Conservation (phyloP, 2,329 filamentous ascomycete genomes). For the Talaromyces marneffei region DNA sequence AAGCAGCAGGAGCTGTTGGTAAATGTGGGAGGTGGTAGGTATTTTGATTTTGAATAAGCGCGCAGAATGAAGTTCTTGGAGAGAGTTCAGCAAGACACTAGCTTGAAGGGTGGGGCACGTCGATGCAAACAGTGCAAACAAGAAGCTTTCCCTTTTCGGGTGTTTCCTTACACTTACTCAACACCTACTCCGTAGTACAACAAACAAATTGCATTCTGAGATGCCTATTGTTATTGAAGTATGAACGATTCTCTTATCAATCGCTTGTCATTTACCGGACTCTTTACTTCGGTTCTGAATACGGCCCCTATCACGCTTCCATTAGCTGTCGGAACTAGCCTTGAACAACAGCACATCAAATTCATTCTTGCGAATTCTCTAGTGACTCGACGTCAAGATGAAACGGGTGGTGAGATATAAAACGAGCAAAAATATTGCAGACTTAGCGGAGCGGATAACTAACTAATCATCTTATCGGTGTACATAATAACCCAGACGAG, state of each 20-base stretch:
- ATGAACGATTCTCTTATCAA: neutral
- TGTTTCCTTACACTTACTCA: neutral
- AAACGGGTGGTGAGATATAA: neutral
- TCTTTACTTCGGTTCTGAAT: neutral
- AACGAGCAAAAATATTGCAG: neutral
- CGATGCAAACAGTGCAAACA: slow-evolving; percentile 9
- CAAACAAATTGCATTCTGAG: no score
- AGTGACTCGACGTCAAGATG: neutral
- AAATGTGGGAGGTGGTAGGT: neutral
- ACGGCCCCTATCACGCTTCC: neutral
- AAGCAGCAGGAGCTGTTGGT: neutral
- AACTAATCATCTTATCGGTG: neutral
- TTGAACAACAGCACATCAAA: neutral
- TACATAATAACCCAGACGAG: neutral
- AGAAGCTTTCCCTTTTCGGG: neutral
- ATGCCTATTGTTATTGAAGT: neutral
- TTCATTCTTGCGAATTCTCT: neutral
- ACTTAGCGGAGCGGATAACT: no score
- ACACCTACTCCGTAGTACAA: neutral
- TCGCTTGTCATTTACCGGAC: neutral
- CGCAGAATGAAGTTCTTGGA: neutral
- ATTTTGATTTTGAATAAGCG: neutral
- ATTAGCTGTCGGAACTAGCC: neutral
- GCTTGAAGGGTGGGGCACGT: neutral
- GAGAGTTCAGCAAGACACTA: neutral